These are phyloP conservation scores for Exobasidium rhododendri DNA, from an alignment of 1,284 basidiomycete genomes.

Conservation along the genomic window DNA sequence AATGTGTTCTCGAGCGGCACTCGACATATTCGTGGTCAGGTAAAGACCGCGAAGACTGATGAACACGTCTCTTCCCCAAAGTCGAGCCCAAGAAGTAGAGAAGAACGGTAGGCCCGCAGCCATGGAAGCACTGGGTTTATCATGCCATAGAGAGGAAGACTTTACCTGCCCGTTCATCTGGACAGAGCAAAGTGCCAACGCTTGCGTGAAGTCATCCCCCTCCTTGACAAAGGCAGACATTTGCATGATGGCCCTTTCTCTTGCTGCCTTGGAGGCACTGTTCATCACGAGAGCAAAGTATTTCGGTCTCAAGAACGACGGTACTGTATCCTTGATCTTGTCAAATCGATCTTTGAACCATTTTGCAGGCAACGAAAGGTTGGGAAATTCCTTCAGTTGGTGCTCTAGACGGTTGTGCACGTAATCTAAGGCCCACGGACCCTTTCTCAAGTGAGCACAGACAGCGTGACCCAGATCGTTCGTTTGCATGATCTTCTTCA, in stretches of 20 bases:
- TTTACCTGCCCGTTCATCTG: conserved; percentile 50
- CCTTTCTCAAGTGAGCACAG: conserved; percentile 43
- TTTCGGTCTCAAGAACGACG: conserved; percentile 49
- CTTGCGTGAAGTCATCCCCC: conserved; percentile 44
- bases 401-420: conserved; percentile 63
- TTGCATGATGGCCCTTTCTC: conserved; percentile 30
- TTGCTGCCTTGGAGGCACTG: conserved; percentile 38
- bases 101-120: conserved; percentile 50
- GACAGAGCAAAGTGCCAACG: conserved; percentile 40
- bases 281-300: conserved; percentile 49
- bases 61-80: conserved; percentile 50
- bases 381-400: conserved; percentile 50
- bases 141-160: conserved; percentile 44
- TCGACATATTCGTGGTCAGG: conserved; percentile 46
- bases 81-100: conserved; percentile 42
- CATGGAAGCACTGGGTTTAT: conserved; percentile 46
- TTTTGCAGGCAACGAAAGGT: conserved; percentile 29
- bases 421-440: conserved; percentile 48
- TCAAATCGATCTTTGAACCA: conserved; percentile 47
- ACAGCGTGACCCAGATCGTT: conserved; percentile 49
- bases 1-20: conserved; percentile 40
- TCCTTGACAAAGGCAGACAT: conserved; percentile 42
- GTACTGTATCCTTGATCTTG: conserved; percentile 33
- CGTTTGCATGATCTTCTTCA: conserved; percentile 31
- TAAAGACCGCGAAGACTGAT: conserved; percentile 49